Evolutionary conservation across 306 rosid species (phyloP).

Genomic region (Quercus robur): DNA sequence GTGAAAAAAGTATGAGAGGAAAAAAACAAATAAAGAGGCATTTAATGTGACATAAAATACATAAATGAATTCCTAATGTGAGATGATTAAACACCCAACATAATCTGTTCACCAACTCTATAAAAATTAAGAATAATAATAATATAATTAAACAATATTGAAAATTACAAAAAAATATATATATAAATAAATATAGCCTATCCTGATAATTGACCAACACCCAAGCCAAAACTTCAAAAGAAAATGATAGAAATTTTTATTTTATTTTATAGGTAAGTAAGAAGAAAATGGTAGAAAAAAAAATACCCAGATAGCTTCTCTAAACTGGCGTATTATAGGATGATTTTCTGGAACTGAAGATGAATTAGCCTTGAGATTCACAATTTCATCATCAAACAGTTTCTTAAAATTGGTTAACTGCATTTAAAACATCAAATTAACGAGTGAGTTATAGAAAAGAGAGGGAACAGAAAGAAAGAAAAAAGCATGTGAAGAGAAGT

Average conservation of each 20-base stretch:
- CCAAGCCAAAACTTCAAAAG: background rate
- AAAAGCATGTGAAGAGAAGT: background rate
- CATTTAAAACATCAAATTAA: conserved; percentile 17
- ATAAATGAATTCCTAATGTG: no score
- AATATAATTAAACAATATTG: background rate
- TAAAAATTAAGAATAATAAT: background rate
- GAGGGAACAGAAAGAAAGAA: background rate
- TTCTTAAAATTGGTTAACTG: conserved; percentile 70
- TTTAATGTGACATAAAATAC: no score
- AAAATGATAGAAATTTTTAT: background rate
- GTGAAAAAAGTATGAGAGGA: background rate
- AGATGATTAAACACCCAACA: background rate
- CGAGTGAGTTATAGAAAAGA: conserved; percentile 1
- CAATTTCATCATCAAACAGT: conserved; percentile 57
- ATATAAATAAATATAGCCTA: background rate
- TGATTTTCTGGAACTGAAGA: conserved; percentile 38
- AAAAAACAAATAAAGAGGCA: no score
- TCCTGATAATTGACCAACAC: background rate
- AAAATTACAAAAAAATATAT: background rate
- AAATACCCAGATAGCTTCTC: conserved; percentile 92
- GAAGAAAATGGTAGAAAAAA: background rate
- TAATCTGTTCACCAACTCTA: background rate
- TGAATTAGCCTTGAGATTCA: conserved; percentile 37
- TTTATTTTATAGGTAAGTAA: no score
- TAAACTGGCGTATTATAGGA: conserved; percentile 59